Conservation (phyloP, 192 early-diverging fungal genomes). For the Umbelopsis sp. region DNA sequence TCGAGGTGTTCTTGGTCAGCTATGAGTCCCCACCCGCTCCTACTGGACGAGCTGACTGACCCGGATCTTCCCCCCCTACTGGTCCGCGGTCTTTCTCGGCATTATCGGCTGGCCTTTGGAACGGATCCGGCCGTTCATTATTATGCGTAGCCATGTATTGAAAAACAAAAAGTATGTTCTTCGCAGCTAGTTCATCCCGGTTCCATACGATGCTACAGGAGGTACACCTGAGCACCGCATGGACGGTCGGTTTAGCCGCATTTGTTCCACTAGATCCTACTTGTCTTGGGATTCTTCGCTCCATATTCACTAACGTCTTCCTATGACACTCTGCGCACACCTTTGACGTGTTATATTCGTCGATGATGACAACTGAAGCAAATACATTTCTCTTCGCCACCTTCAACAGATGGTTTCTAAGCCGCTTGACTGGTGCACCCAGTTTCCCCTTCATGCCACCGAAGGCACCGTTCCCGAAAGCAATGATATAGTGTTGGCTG, state of each 20-base stretch:
- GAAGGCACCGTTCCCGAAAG: not conserved
- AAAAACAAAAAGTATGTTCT: not conserved
- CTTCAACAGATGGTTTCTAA: not conserved
- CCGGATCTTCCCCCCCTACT: not conserved
- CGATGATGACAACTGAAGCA: not conserved
- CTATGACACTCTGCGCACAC: not conserved
- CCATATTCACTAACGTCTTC: not conserved
- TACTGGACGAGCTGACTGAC: not conserved
- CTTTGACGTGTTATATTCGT: not conserved
- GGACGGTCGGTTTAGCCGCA: not conserved
- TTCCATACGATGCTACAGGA: conserved; percentile 2
- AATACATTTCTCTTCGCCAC: not conserved
- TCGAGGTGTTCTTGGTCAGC: not conserved
- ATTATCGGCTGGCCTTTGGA: not conserved
- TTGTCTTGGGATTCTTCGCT: not conserved
- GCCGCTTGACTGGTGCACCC: not conserved
- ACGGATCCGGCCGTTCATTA: not conserved
- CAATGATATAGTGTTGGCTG: no score
- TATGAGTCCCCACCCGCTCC: not conserved
- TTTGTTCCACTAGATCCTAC: not conserved
- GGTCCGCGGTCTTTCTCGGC: not conserved
- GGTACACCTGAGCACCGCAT: conserved; percentile 5
- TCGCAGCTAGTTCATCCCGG: conserved; percentile 4
- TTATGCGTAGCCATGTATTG: not conserved
- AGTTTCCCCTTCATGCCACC: not conserved